A percentile compares a stretch with the other conserved stretches of the same genome.
Conservation (phyloP, 2,329 filamentous ascomycete species). For the Mollisiaceae sp. region DNA sequence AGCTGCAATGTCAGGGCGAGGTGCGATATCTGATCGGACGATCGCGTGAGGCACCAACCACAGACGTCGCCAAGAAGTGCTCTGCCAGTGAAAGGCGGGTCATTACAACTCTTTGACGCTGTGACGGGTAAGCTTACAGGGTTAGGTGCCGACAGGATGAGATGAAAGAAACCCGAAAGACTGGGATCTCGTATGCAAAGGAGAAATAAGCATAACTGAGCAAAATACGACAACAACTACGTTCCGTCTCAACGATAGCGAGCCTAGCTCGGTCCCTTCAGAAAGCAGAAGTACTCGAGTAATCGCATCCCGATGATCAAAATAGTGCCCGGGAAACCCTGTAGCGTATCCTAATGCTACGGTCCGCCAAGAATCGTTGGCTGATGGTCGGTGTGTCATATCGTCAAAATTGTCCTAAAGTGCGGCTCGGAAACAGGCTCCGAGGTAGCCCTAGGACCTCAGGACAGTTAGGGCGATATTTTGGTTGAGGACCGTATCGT, state of each 20-base stretch:
- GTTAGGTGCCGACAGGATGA: neutral
- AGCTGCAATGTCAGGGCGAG: neutral
- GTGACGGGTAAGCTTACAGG: conserved; percentile 5
- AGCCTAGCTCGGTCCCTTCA: neutral
- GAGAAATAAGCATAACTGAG: conserved; percentile 5
- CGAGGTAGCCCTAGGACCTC: neutral
- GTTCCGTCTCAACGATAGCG: neutral
- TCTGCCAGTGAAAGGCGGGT: neutral
- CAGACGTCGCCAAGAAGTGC: neutral
- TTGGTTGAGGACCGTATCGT: neutral
- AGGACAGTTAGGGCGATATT: neutral
- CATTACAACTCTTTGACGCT: neutral
- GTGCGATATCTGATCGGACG: conserved; percentile 1
- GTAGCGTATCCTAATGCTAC: neutral
- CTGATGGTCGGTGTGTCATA: neutral
- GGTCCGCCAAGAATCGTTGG: neutral
- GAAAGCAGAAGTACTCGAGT: no score
- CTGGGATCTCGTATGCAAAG: neutral
- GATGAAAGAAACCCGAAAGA: neutral
- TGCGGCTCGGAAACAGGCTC: neutral
- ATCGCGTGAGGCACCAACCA: neutral
- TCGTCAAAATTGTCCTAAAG: neutral
- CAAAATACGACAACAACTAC: neutral
- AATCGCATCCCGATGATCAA: neutral
- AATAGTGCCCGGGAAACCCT: neutral